Evolutionary conservation across 1,139 yeast genomes (phyloP).

Genomic region (Kodamaea derodonti): DNA sequence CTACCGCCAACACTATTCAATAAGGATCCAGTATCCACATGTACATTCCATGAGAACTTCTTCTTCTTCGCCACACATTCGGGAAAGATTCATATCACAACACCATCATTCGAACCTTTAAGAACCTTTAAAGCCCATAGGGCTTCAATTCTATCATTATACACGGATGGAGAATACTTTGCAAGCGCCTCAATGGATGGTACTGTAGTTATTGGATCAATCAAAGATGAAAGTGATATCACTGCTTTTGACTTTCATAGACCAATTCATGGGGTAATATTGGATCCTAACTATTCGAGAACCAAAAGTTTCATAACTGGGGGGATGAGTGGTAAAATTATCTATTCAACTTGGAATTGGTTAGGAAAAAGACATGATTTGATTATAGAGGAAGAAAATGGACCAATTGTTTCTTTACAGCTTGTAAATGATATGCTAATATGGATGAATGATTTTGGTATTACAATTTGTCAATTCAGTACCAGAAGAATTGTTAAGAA

Average conservation of each 20-base stretch:
- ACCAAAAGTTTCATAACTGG: conserved; percentile 75
- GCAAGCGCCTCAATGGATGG: conserved; percentile 95
- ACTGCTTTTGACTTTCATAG: conserved; percentile 79
- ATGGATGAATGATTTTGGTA: conserved; percentile 87
- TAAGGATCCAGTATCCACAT: conserved; percentile 74
- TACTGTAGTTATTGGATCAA: conserved; percentile 76
- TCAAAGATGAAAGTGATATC: conserved; percentile 58
- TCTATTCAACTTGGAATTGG: conserved; percentile 80
- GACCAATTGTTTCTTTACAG: conserved; percentile 69
- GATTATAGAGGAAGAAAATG: conserved; percentile 55
- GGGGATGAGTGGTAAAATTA: conserved; percentile 84
- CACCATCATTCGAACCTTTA: conserved; percentile 52
- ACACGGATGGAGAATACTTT: conserved; percentile 68
- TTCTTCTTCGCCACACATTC: conserved; percentile 87
- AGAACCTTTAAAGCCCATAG: conserved; percentile 80
- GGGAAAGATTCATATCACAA: conserved; percentile 70
- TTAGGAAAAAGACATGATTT: conserved; percentile 74
- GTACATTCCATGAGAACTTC: conserved; percentile 53
- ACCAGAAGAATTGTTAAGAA: conserved; percentile 43
- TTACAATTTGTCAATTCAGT: conserved; percentile 53
- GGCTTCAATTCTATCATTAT: conserved; percentile 72
- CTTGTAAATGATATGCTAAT: conserved; percentile 59
- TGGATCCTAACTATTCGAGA: conserved; percentile 64
- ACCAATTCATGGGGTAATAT: conserved; percentile 82
- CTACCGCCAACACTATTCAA: conserved; percentile 66